Percentiles rank a stretch among this genome's conserved stretches.
phyloP scores from a whole-genome alignment of 257 asterid genomes.

The Jacaranda copaia region DNA sequence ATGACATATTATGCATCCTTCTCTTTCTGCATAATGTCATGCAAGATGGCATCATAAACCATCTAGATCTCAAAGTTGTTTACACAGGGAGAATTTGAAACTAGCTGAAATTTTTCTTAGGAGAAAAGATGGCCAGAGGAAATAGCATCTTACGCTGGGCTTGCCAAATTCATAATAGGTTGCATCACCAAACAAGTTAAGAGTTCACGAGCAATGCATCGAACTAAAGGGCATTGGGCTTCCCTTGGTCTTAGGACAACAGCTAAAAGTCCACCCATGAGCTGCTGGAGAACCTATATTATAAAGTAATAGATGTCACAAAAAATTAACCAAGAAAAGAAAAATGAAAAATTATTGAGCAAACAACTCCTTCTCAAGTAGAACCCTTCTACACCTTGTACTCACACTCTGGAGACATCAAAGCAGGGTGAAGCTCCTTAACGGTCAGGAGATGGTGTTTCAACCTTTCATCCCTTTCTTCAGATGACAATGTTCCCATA shows the following conservation, averaged over 20 bases:
- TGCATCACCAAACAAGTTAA: constrained; percentile 93
- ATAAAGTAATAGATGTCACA: constrained; percentile 43
- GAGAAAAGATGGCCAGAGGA: constrained; percentile 29
- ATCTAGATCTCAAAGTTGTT: constrained; percentile 13
- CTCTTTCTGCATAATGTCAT: constrained; percentile 17
- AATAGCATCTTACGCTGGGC: constrained; percentile 79
- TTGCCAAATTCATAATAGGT: constrained; percentile 90
- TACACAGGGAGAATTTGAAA: constrained; percentile 10
- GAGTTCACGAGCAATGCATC: constrained; percentile 95
- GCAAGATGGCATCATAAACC: constrained; percentile 27
- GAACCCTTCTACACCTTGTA: constrained; percentile 95
- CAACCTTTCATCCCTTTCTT: constrained; percentile 97
- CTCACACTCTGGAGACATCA: constrained; percentile 97
- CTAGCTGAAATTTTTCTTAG: not conserved
- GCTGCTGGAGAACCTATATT: constrained; percentile 87
- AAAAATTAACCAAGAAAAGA: constrained; percentile 24
- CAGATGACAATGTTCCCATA: constrained; percentile 95
- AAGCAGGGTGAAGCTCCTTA: constrained; percentile 98
- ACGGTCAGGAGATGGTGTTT: constrained; percentile 84
- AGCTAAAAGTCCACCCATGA: constrained; percentile 91
- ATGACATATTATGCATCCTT: constrained; percentile 13
- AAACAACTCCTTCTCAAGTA: constrained; percentile 46
- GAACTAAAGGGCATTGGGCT: constrained; percentile 89
- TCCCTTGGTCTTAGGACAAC: constrained; percentile 93
- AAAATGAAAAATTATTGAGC: constrained; percentile 2